Evolutionary conservation across 805 yeast species (phyloP).

Genomic region (Ogataea degrootiae): DNA sequence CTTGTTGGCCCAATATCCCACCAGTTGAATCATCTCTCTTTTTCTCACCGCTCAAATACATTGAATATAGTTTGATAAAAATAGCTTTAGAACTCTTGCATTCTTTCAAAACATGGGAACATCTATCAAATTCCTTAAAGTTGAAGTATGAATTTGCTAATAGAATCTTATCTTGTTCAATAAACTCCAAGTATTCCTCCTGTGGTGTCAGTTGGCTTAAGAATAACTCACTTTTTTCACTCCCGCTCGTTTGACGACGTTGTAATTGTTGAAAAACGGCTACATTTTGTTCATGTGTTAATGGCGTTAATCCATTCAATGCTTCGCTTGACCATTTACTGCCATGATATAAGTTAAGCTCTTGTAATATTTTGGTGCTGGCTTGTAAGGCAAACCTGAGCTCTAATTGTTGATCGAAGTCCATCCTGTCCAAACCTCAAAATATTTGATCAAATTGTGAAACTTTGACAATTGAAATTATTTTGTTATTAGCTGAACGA

Average conservation of each 20-base stretch:
- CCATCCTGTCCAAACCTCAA: slow-evolving; percentile 14
- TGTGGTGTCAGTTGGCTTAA: slow-evolving; percentile 9
- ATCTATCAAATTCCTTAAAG: slow-evolving; percentile 80
- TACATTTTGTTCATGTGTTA: slow-evolving; percentile 16
- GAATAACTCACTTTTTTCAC: slow-evolving; percentile 5
- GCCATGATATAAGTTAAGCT: slow-evolving; percentile 59
- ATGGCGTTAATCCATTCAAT: slow-evolving; percentile 47
- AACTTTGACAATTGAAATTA: not conserved
- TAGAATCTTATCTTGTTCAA: slow-evolving; percentile 42
- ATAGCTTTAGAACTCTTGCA: slow-evolving; percentile 46
- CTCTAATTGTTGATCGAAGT: slow-evolving; percentile 23
- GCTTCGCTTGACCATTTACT: slow-evolving; percentile 89
- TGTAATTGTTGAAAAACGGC: slow-evolving; percentile 18
- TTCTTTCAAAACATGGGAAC: slow-evolving; percentile 52
- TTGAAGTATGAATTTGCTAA: slow-evolving; percentile 74
- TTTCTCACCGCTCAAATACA: slow-evolving; percentile 74
- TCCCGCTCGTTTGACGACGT: not conserved
- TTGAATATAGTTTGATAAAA: slow-evolving; percentile 66
- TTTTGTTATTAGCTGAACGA: not conserved
- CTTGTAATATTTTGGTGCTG: slow-evolving; percentile 43
- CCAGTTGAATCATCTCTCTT: slow-evolving; percentile 66
- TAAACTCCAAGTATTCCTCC: slow-evolving; percentile 22
- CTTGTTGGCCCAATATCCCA: slow-evolving; percentile 49
- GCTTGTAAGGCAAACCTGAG: slow-evolving; percentile 29
- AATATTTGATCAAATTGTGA: too few species aligned